Percentiles rank a stretch among this genome's conserved stretches.
Evolutionary conservation across 371 early-diverging fungal species (phyloP).

Genomic region (Umbelopsis sp.): DNA sequence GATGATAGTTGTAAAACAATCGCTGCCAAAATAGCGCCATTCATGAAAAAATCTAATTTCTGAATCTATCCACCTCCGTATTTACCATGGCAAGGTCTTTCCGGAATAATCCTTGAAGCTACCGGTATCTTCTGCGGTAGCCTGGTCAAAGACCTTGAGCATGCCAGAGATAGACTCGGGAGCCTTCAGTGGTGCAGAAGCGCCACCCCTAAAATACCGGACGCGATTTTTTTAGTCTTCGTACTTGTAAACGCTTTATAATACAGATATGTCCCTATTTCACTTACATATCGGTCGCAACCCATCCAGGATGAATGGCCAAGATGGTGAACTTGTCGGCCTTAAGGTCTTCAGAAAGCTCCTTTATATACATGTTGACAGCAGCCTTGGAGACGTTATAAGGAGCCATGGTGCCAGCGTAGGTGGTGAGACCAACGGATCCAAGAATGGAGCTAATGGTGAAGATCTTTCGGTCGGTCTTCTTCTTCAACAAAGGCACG

Average conservation of each 20-base stretch:
- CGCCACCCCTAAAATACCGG: constrained; percentile 18
- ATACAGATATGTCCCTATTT: not conserved
- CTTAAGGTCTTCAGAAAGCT: constrained; percentile 20
- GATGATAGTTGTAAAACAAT: too few species aligned
- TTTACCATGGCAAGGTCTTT: constrained; percentile 25
- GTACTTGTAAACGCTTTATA: not conserved
- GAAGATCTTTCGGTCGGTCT: constrained; percentile 19
- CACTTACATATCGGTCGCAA: constrained; percentile 24
- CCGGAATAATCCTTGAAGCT: constrained; percentile 23
- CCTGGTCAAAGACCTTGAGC: constrained; percentile 16
- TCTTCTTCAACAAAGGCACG: constrained; percentile 12
- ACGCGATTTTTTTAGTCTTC: not conserved
- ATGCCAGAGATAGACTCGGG: constrained; percentile 23
- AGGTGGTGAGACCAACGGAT: not conserved
- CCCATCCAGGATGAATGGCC: constrained; percentile 32
- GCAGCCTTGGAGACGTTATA: constrained; percentile 31
- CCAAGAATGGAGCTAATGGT: constrained; percentile 24
- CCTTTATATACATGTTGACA: constrained; percentile 28
- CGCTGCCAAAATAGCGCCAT: too few species aligned
- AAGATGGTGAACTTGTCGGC: constrained; percentile 29
- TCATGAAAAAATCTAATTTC: too few species aligned
- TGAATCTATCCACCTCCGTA: too few species aligned
- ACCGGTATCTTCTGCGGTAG: constrained; percentile 23
- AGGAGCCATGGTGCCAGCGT: constrained; percentile 2
- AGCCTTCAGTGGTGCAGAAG: constrained; percentile 2